Conservation (phyloP, 73 alveolate species). For the Halteria grandinella region DNA sequence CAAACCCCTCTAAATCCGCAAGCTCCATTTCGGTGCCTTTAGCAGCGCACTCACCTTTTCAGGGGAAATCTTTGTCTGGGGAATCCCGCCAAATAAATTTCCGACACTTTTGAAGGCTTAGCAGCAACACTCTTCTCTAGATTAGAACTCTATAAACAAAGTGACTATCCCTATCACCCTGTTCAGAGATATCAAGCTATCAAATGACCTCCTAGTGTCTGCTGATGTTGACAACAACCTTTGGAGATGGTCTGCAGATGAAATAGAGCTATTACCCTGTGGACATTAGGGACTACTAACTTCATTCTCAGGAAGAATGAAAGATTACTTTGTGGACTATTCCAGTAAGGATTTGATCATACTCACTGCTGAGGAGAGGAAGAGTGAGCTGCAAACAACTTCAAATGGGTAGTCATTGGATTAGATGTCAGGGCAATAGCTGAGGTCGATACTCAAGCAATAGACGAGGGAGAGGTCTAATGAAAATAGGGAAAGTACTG, state of each 20-base stretch:
- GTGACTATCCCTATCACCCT: neutral
- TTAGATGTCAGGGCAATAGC: no score
- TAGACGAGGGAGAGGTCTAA: no score
- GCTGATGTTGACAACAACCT: slow-evolving; percentile 4
- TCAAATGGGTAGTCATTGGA: no score
- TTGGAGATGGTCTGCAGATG: slow-evolving; percentile 25
- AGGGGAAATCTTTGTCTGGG: slow-evolving; percentile 28
- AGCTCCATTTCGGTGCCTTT: neutral
- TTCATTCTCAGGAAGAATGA: neutral
- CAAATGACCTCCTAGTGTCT: neutral
- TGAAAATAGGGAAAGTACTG: no score
- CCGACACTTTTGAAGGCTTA: no score
- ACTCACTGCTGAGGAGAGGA: no score
- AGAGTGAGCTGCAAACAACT: no score
- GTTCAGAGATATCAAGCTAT: neutral
- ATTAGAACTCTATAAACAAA: neutral
- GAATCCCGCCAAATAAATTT: neutral
- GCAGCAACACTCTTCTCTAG: no score
- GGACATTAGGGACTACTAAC: neutral
- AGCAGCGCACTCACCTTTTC: neutral
- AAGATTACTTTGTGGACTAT: neutral
- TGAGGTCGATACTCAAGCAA: no score
- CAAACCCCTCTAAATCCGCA: neutral
- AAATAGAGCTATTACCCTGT: neutral
- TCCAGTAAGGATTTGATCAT: no score